These are phyloP conservation scores for Lactarius evosmus DNA, from an alignment of 768 basidiomycete species.

Conservation along the genomic window DNA sequence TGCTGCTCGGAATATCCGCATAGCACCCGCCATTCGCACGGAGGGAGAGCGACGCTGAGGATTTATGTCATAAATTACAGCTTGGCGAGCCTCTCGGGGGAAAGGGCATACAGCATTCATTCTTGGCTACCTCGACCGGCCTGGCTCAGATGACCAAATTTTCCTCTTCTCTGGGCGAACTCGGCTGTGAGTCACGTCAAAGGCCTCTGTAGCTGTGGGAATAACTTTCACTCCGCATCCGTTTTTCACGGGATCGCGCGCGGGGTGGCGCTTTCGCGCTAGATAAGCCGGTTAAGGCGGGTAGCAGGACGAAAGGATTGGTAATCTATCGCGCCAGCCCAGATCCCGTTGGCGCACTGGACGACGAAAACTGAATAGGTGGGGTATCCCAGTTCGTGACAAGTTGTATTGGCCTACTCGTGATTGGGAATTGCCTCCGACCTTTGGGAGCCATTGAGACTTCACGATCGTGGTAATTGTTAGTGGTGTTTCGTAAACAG, in stretches of 20 bases:
- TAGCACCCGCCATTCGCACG: slow-evolving; percentile 34
- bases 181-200: slow-evolving; percentile 1
- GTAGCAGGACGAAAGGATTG: background rate
- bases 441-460: slow-evolving; percentile 30
- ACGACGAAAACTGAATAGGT: background rate
- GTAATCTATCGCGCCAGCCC: slow-evolving; percentile 26
- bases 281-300: slow-evolving; percentile 7
- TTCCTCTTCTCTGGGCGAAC: slow-evolving; percentile 10
- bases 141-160: slow-evolving; percentile 17
- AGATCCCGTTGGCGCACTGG: slow-evolving; percentile 25
- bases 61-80: background rate
- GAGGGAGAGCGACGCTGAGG: slow-evolving; percentile 30
- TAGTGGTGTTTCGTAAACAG: slow-evolving; percentile 31
- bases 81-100: background rate
- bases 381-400: background rate
- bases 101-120: slow-evolving; percentile 7
- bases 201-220: slow-evolving; percentile 11
- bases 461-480: slow-evolving; percentile 32
- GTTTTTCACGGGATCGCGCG: slow-evolving; percentile 13
- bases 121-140: background rate
- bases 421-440: slow-evolving; percentile 28
- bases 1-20: slow-evolving; percentile 30
- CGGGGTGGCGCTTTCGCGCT: slow-evolving; percentile 10
- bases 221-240: slow-evolving; percentile 4
- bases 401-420: slow-evolving; percentile 32